A percentile compares a stretch with the other conserved stretches of the same genome.
Evolutionary conservation across 805 yeast species (phyloP).

Genomic region (Wickerhamiella lipophila): DNA sequence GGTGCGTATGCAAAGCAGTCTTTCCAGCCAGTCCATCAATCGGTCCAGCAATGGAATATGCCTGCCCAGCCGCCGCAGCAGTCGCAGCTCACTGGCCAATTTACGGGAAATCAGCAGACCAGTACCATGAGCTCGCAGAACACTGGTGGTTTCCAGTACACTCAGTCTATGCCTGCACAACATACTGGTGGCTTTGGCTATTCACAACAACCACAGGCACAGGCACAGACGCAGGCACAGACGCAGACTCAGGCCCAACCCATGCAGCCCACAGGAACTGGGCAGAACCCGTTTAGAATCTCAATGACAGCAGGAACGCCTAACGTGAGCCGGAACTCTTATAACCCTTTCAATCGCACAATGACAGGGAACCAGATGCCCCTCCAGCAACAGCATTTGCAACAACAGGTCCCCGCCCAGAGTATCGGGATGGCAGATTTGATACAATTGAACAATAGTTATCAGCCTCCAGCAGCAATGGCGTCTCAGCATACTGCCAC

Average conservation of each 20-base stretch:
- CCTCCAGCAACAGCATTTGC: not conserved
- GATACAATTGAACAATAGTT: not conserved
- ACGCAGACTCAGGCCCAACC: conserved; percentile 1
- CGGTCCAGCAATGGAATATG: not conserved
- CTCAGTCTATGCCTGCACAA: not conserved
- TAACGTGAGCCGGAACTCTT: not conserved
- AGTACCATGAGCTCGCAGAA: not conserved
- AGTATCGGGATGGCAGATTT: not conserved
- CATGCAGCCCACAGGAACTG: conserved; percentile 1
- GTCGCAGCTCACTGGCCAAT: conserved; percentile 8
- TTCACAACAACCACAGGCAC: not conserved
- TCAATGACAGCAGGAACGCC: not conserved
- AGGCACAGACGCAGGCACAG: not conserved
- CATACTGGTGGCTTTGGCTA: conserved; percentile 6
- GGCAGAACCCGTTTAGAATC: conserved; percentile 7
- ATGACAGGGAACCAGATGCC: not conserved
- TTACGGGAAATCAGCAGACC: conserved; percentile 1
- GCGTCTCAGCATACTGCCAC: conserved; percentile 3
- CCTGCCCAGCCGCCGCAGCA: not conserved
- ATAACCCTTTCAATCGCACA: conserved; percentile 1
- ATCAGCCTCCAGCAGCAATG: not conserved
- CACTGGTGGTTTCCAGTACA: not conserved
- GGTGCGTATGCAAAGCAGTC: not conserved
- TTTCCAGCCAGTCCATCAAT: not conserved
- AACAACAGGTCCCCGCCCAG: not conserved